Evolutionary conservation across 2,329 filamentous ascomycete species (phyloP).

Genomic region (Fusarium sp.): DNA sequence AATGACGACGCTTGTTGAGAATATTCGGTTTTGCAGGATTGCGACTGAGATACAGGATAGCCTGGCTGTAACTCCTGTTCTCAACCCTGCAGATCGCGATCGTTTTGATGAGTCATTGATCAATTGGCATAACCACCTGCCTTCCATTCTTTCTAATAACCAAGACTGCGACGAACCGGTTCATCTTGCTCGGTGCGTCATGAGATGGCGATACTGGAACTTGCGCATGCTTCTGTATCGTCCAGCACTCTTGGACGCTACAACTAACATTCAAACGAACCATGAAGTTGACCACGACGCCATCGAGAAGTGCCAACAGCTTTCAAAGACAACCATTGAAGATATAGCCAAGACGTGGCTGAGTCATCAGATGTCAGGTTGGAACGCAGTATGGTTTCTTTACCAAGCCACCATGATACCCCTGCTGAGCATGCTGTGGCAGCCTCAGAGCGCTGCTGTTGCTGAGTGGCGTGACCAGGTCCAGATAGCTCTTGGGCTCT

Average conservation of each 20-base stretch:
- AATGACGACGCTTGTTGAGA: neutral
- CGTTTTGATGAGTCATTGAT: neutral
- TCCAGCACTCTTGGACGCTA: neutral
- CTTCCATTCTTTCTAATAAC: neutral
- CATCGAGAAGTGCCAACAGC: slow-evolving; percentile 2
- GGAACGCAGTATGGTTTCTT: slow-evolving; percentile 15
- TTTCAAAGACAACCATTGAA: neutral
- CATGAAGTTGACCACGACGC: neutral
- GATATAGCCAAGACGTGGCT: slow-evolving; percentile 1
- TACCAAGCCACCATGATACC: slow-evolving; percentile 14
- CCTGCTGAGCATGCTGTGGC: neutral
- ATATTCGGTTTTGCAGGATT: slow-evolving; percentile 7
- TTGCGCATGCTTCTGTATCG: slow-evolving; percentile 9
- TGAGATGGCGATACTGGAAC: slow-evolving; percentile 17
- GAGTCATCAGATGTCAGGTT: slow-evolving; percentile 6
- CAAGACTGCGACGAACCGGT: neutral
- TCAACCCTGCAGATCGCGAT: neutral
- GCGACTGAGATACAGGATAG: slow-evolving; percentile 15
- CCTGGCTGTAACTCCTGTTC: neutral
- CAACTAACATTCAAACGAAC: neutral
- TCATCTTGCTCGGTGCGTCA: slow-evolving; percentile 1
- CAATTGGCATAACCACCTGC: neutral
- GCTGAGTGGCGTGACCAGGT: neutral
- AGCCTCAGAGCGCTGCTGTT: neutral
- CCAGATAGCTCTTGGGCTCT: neutral